Conservation (phyloP, 140 eudicot species). For the Ambrosia hybrid region DNA sequence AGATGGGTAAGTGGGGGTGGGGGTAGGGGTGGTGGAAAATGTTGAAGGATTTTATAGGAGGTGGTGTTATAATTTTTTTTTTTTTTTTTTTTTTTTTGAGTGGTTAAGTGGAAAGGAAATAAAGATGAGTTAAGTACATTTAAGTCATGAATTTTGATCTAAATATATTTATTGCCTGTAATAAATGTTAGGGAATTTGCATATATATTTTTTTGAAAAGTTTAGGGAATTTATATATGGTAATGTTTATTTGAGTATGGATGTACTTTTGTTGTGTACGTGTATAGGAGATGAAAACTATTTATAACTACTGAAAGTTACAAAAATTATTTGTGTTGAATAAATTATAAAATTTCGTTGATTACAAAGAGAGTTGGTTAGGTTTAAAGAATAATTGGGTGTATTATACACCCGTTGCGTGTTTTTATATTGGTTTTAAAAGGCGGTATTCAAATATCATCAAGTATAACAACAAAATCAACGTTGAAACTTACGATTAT, state of each 20-base stretch:
- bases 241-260: neutral
- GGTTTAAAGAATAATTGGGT: neutral
- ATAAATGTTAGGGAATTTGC: neutral
- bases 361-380: neutral
- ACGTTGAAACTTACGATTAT: too few species aligned
- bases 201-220: too few species aligned
- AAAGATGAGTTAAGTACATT: neutral
- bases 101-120: too few species aligned
- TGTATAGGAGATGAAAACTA: too few species aligned
- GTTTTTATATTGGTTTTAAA: too few species aligned
- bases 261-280: neutral
- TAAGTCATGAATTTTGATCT: neutral
- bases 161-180: neutral
- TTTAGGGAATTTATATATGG: neutral
- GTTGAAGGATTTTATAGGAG: constrained; percentile 35
- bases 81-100: neutral
- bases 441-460: too few species aligned
- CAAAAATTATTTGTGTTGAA: neutral
- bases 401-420: too few species aligned
- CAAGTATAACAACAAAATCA: too few species aligned
- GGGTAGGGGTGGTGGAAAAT: constrained; percentile 12
- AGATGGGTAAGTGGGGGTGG: constrained; percentile 22
- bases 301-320: too few species aligned
- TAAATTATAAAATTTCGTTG: neutral
- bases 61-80: constrained; percentile 1